phyloP scores from a whole-genome alignment of 139 green algal species.

The Cymbomonas tetramitiformis region DNA sequence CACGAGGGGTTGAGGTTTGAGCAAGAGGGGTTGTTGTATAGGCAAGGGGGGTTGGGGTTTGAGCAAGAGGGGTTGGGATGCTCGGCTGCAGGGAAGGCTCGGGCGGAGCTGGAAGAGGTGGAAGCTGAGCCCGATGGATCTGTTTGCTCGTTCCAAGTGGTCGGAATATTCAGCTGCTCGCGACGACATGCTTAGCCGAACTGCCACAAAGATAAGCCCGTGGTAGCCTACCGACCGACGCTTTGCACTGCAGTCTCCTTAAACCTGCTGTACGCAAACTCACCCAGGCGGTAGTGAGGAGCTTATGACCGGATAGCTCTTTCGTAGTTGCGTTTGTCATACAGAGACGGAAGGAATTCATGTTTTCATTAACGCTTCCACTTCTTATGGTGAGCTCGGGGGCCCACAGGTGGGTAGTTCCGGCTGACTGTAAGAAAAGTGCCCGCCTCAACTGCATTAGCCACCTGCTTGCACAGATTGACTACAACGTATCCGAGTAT shows the following conservation, averaged over 20 bases:
- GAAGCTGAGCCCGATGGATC: slow-evolving; percentile 29
- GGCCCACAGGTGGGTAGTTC: slow-evolving; percentile 25
- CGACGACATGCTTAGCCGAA: slow-evolving; percentile 29
- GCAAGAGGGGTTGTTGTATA: no score
- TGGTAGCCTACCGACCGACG: not conserved
- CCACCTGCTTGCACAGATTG: slow-evolving; percentile 23
- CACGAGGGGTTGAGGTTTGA: no score
- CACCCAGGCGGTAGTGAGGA: no score
- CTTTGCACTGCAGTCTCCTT: not conserved
- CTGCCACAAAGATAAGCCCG: slow-evolving; percentile 7
- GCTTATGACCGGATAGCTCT: no score
- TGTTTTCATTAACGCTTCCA: no score
- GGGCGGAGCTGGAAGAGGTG: slow-evolving; percentile 20
- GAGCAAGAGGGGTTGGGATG: no score
- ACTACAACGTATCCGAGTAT: slow-evolving; percentile 11
- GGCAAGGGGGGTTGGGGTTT: no score
- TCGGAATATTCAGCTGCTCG: slow-evolving; percentile 26
- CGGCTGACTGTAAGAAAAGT: slow-evolving; percentile 29
- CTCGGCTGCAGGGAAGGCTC: no score
- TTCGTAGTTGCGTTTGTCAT: no score
- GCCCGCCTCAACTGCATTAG: slow-evolving; percentile 27
- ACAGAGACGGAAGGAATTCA: no score
- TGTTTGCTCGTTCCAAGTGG: slow-evolving; percentile 17
- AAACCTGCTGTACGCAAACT: not conserved
- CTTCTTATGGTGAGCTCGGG: no score